Base-by-base conservation (phyloP, 1,139 yeast species). In the Sporopachydermia cereana region DNA sequence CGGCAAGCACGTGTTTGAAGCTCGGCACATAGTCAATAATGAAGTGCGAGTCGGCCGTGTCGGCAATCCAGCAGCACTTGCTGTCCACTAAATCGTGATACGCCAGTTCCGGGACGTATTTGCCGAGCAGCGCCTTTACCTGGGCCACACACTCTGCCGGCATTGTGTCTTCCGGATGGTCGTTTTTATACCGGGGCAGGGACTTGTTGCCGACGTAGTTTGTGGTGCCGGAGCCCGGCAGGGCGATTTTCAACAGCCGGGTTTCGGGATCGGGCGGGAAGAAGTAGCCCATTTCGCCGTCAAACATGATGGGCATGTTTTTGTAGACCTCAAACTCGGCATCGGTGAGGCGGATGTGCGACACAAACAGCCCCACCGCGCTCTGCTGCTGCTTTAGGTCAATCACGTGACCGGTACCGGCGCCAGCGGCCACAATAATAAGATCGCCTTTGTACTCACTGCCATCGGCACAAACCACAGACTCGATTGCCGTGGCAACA, bases 11-110 rank as follows among this genome's bases (percentile, higher is more conserved):
- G 18, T 61, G 59, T 0, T 43, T 24, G n/a, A 45, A 49, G 1
- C 50, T 46, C 0, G 76, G 75, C 4, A 65, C 62, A 23, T 53
- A 50, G 50, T 70, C 76, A 36, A 71, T 66, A 3, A 71, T 54
- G 46, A 69, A 71, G 48, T 71, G 60, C 9, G 68, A 60, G 42
- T 63, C 65, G 1, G 64, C 50, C 9, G 73, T 65, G 49, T 71
- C 76, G 3, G 68, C 70, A 42, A 68, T 63, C 76, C 76, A 71
- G 50, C 75, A 71, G 3, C 63, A 55, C 49, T 69, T 71, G 18
- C 64, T 61, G 34, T 62, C 63, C 16, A 62, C 42, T 1, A 70
- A 51, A 3, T 53, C 48, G 51, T 68, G 72, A 41, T 62, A 51
- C 3, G 62, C 59, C 25, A 70, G 50, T 7, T 66, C 68, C 2